Conservation (phyloP, 805 yeast genomes). For the Sugiyamaella mastotermitis region DNA sequence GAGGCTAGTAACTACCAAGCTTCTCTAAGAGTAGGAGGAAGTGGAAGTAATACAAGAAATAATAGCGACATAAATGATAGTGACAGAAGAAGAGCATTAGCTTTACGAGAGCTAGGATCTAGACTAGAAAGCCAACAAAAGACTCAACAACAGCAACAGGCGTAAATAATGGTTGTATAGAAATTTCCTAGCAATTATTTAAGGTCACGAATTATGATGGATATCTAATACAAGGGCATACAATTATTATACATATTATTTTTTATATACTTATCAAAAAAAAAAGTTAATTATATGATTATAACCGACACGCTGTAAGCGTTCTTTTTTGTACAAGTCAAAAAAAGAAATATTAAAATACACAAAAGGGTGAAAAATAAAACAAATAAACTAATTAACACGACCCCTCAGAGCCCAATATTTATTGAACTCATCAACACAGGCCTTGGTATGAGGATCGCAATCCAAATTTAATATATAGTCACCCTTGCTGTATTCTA, state of each 20-base stretch:
- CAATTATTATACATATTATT: background rate
- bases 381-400: conserved; percentile 3
- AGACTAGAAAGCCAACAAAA: too few relatives aligned
- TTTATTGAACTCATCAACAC: conserved; percentile 25
- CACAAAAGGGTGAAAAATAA: background rate
- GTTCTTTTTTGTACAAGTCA: background rate
- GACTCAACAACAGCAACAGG: too few relatives aligned
- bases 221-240: background rate
- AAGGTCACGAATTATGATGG: too few relatives aligned
- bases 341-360: background rate
- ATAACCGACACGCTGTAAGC: background rate
- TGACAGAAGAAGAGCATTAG: conserved; percentile 30
- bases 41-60: conserved; percentile 10
- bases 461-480: conserved; percentile 54
- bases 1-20: conserved; percentile 73
- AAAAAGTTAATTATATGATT: background rate
- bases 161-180: too few relatives aligned
- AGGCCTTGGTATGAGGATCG: conserved; percentile 22
- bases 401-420: conserved; percentile 26
- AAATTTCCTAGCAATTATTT: too few relatives aligned
- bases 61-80: conserved; percentile 29
- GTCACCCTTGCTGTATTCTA: conserved; percentile 56
- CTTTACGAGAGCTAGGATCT: conserved; percentile 30
- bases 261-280: background rate
- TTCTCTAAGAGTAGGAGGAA: conserved; percentile 32